Evolutionary conservation across 2,329 filamentous ascomycete species (phyloP).

Genomic region (Talaromyces islandicus): DNA sequence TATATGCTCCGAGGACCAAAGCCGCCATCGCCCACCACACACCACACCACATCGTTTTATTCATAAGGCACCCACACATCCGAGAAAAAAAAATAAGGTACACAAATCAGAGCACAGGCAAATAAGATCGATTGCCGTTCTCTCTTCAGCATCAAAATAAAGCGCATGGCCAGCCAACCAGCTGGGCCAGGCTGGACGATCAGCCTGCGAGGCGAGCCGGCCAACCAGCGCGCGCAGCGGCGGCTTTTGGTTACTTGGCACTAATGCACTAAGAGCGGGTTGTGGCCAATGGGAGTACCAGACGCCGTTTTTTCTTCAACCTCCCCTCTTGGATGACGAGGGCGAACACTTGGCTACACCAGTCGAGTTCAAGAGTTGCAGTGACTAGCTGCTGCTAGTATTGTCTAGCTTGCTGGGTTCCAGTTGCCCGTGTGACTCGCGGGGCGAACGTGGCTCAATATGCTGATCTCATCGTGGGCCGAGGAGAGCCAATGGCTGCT

Average conservation of each 20-base stretch:
- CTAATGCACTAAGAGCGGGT: background rate
- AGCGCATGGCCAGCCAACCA: background rate
- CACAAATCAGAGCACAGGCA: background rate
- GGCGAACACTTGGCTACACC: background rate
- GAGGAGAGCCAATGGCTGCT: background rate
- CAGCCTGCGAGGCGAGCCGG: background rate
- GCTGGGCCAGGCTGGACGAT: background rate
- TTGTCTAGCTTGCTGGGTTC: background rate
- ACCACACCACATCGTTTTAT: background rate
- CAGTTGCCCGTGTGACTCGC: background rate
- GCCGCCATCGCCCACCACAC: background rate
- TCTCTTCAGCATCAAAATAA: background rate
- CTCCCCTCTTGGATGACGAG: background rate
- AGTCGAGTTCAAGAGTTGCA: too few species aligned
- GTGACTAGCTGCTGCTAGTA: background rate
- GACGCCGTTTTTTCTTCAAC: background rate
- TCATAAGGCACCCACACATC: constrained; percentile 1
- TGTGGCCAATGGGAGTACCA: background rate
- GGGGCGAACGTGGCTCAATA: background rate
- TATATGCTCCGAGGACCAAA: background rate
- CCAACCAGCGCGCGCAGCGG: background rate
- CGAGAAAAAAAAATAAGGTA: background rate
- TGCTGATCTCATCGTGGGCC: background rate
- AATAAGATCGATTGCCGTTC: background rate
- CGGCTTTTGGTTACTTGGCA: background rate